Conservation (phyloP, 345 rosid genomes). For the Pelargonium nanum region DNA sequence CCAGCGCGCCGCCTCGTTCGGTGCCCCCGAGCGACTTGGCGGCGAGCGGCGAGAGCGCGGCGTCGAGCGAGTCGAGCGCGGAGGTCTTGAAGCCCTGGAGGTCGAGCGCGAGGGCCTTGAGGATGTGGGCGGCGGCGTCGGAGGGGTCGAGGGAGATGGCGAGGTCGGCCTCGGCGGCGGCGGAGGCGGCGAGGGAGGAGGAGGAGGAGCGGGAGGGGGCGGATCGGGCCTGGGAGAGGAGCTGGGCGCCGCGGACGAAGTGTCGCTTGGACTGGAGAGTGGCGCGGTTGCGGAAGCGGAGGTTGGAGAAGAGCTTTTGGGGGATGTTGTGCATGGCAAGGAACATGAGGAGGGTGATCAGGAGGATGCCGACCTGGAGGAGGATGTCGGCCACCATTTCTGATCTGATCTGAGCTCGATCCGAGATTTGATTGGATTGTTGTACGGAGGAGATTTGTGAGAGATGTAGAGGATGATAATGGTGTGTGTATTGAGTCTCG, state of each 20-base stretch:
- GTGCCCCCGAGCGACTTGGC: constrained; percentile 29
- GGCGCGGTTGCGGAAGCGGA: constrained; percentile 36
- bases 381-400: constrained; percentile 37
- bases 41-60: constrained; percentile 47
- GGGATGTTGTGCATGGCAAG: constrained; percentile 53
- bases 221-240: constrained; percentile 42
- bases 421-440: too few relatives aligned
- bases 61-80: constrained; percentile 50
- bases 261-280: constrained; percentile 45
- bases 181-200: constrained; percentile 41
- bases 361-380: constrained; percentile 42
- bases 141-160: constrained; percentile 42
- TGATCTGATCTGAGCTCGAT: too few relatives aligned
- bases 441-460: too few relatives aligned
- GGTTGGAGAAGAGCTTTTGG: constrained; percentile 29
- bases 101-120: constrained; percentile 55
- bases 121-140: constrained; percentile 56
- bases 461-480: too few relatives aligned
- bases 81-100: constrained; percentile 50
- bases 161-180: constrained; percentile 38
- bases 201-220: constrained; percentile 33
- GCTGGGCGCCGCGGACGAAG: constrained; percentile 63
- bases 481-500: too few relatives aligned
- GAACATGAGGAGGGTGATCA: constrained; percentile 32
- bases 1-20: constrained; percentile 57